These are phyloP conservation scores for Chalciporus sphaerocephalus DNA, from an alignment of 768 basidiomycete species.

Conservation along the genomic window DNA sequence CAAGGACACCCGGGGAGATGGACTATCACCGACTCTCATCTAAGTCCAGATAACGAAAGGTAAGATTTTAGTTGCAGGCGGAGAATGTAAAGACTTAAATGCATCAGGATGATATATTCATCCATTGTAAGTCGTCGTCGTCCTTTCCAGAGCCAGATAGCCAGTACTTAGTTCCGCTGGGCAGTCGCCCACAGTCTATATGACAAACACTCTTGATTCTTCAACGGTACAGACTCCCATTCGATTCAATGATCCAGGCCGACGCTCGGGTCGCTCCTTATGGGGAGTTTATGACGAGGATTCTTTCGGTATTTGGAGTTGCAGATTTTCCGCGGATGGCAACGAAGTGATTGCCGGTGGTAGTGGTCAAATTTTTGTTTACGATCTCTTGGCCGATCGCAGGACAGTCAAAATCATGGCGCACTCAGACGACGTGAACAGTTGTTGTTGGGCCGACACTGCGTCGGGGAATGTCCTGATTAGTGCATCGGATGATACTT, in stretches of 20 bases:
- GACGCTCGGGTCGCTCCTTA: conserved; percentile 29
- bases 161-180: conserved; percentile 2
- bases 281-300: conserved; percentile 39
- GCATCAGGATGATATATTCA: conserved; percentile 81
- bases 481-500: conserved; percentile 92
- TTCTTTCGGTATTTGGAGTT: conserved; percentile 82
- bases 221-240: conserved; percentile 61
- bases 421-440: conserved; percentile 89
- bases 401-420: conserved; percentile 84
- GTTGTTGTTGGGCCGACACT: conserved; percentile 93
- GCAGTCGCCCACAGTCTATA: conserved; percentile 70
- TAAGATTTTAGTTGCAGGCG: conserved; percentile 46
- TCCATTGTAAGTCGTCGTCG: conserved; percentile 56
- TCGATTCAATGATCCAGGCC: conserved; percentile 47
- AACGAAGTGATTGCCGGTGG: conserved; percentile 94
- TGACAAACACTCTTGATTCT: conserved; percentile 67
- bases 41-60: conserved; percentile 87
- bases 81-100: conserved; percentile 26
- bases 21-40: conserved; percentile 94
- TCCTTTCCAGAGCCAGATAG: not conserved
- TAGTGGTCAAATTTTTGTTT: conserved; percentile 79
- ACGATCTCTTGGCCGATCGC: conserved; percentile 78
- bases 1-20: conserved; percentile 74
- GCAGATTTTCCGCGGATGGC: conserved; percentile 94
- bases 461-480: conserved; percentile 91